These are phyloP conservation scores for Trypanosoma congolense DNA, from an alignment of 208 protist genomes.

Conservation along the genomic window DNA sequence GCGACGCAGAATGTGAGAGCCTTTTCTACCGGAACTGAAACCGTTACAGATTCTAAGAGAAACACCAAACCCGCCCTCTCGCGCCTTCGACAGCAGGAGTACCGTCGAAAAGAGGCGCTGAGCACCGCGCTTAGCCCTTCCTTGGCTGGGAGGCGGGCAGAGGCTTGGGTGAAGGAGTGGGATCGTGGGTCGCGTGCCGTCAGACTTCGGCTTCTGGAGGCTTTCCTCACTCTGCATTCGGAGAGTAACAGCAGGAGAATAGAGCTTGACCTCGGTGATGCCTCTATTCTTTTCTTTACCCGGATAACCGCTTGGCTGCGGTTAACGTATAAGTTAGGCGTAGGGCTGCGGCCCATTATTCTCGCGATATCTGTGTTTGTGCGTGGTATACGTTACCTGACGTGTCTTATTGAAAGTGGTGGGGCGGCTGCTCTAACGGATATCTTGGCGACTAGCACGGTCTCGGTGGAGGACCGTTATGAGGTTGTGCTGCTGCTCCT, in stretches of 20 bases:
- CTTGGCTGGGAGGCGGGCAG: conserved; percentile 43
- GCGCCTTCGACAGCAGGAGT: conserved; percentile 3
- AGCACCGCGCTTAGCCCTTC: conserved; percentile 21
- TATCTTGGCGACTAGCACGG: conserved; percentile 12
- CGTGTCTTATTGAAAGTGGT: conserved; percentile 74
- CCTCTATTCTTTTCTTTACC: conserved; percentile 72
- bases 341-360: conserved; percentile 44
- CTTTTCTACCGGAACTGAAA: neutral
- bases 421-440: conserved; percentile 56
- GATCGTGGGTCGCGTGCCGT: conserved; percentile 39
- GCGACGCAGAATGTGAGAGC: neutral
- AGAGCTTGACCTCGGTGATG: conserved; percentile 68
- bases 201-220: conserved; percentile 59
- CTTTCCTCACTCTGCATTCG: conserved; percentile 54
- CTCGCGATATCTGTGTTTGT: conserved; percentile 66
- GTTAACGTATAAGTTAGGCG: conserved; percentile 50
- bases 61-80: neutral
- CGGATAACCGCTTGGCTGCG: conserved; percentile 80
- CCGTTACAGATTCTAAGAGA: neutral
- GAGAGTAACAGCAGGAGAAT: conserved; percentile 59
- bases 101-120: conserved; percentile 5
- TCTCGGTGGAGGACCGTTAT: conserved; percentile 38
- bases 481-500: conserved; percentile 61
- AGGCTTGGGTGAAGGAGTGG: conserved; percentile 61
- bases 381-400: conserved; percentile 67